These are phyloP conservation scores for Euphorbia corollata DNA, from an alignment of 441 rosid species.

Conservation along the genomic window DNA sequence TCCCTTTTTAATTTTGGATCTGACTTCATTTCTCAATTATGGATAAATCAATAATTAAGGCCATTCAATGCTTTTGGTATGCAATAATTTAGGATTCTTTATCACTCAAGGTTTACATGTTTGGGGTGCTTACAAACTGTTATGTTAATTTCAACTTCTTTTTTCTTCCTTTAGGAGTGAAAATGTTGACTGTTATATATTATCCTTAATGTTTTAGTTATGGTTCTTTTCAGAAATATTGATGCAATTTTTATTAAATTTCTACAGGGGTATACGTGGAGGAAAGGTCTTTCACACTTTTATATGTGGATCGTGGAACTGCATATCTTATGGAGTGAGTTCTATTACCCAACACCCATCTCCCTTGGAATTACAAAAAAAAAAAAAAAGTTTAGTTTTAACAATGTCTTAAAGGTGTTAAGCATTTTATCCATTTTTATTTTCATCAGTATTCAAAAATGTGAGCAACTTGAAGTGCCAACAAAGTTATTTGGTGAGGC, in stretches of 20 bases:
- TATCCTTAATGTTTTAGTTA: no score
- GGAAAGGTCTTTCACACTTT: constrained; percentile 69
- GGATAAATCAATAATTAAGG: neutral
- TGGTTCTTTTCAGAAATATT: constrained; percentile 3
- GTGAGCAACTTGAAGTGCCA: constrained; percentile 86
- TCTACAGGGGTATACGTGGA: constrained; percentile 72
- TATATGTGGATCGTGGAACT: constrained; percentile 56
- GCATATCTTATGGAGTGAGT: constrained; percentile 82
- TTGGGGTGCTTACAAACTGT: neutral
- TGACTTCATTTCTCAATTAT: constrained; percentile 2
- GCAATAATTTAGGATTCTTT: neutral
- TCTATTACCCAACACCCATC: constrained; percentile 7
- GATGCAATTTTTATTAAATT: constrained; percentile 16
- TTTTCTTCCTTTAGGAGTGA: neutral
- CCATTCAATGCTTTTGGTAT: neutral
- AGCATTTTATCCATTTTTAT: constrained; percentile 15
- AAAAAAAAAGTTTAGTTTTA: no score
- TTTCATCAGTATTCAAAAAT: constrained; percentile 55
- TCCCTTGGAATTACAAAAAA: constrained; percentile 1
- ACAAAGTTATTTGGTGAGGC: constrained; percentile 66
- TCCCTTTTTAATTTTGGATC: neutral
- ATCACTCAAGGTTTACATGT: neutral
- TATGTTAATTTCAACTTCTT: neutral
- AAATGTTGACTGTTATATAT: neutral
- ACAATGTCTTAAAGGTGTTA: neutral